Percentiles rank a stretch among this genome's conserved stretches.
These are phyloP conservation scores for Penicillium sp. DNA, from an alignment of 2,329 filamentous ascomycete species.

Conservation along the genomic window DNA sequence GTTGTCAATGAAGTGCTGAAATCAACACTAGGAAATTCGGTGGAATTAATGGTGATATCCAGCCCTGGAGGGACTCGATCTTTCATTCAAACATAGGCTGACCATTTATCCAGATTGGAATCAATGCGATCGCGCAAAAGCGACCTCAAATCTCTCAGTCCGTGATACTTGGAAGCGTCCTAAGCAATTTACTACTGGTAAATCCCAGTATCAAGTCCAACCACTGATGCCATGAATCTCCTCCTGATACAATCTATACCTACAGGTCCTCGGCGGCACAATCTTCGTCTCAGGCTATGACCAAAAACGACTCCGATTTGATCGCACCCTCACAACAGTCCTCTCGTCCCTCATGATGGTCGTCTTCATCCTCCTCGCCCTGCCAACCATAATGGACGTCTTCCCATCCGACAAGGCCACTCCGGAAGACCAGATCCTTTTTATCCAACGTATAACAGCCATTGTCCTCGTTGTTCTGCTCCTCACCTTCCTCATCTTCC, in stretches of 20 bases:
- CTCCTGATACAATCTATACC: background rate
- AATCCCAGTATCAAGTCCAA: background rate
- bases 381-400: conserved; percentile 16
- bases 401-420: conserved; percentile 12
- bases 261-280: conserved; percentile 13
- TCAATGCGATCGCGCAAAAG: conserved; percentile 68
- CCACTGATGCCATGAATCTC: background rate
- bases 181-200: conserved; percentile 79
- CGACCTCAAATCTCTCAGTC: conserved; percentile 80
- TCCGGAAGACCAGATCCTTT: conserved; percentile 5
- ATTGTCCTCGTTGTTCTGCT: conserved; percentile 10
- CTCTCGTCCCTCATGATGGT: conserved; percentile 20
- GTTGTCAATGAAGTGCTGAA: conserved; percentile 78
- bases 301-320: conserved; percentile 15
- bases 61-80: background rate
- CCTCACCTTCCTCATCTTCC: conserved; percentile 12
- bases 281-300: conserved; percentile 15
- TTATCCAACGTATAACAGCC: conserved; percentile 9
- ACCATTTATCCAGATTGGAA: conserved; percentile 21
- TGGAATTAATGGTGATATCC: conserved; percentile 70
- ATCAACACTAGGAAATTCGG: conserved; percentile 79
- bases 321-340: conserved; percentile 17
- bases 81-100: background rate
- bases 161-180: conserved; percentile 77
- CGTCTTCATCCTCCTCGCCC: conserved; percentile 15